A percentile compares a stretch with the other conserved stretches of the same genome.
These are phyloP conservation scores for Quercus lobata DNA, from an alignment of 331 rosid species.

Conservation along the genomic window DNA sequence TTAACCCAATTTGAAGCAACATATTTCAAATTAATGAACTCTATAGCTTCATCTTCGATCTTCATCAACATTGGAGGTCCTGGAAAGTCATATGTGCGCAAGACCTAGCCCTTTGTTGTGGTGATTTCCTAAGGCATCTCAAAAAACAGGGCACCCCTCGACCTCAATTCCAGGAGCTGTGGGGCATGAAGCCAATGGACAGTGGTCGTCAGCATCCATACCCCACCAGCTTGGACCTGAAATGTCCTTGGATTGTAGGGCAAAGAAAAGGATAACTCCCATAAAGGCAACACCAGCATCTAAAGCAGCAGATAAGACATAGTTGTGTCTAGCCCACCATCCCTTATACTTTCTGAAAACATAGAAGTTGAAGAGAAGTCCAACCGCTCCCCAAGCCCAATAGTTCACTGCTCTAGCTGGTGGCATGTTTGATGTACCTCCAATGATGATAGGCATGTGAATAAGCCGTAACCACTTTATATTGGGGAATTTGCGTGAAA, in stretches of 20 bases:
- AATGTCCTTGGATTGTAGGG: constrained; percentile 43
- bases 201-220: constrained; percentile 40
- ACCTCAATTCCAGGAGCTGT: constrained; percentile 57
- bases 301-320: constrained; percentile 68
- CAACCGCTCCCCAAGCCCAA: constrained; percentile 54
- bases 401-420: constrained; percentile 65
- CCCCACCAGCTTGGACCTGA: constrained; percentile 83
- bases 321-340: constrained; percentile 89
- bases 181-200: constrained; percentile 64
- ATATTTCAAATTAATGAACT: neutral
- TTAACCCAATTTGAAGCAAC: neutral
- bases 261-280: constrained; percentile 46
- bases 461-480: constrained; percentile 53
- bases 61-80: neutral
- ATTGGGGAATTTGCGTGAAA: constrained; percentile 48
- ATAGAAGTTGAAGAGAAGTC: constrained; percentile 62
- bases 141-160: constrained; percentile 55
- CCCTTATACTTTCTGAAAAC: constrained; percentile 43
- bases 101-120: neutral
- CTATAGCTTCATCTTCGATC: neutral
- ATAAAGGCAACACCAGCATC: constrained; percentile 80
- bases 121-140: neutral
- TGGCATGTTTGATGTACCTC: constrained; percentile 32
- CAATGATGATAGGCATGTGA: constrained; percentile 55
- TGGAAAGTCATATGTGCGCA: no score